A percentile compares a stretch with the other conserved stretches of the same genome.
Conservation (phyloP, 805 yeast species). For the Blastobotrys peoriensis region DNA sequence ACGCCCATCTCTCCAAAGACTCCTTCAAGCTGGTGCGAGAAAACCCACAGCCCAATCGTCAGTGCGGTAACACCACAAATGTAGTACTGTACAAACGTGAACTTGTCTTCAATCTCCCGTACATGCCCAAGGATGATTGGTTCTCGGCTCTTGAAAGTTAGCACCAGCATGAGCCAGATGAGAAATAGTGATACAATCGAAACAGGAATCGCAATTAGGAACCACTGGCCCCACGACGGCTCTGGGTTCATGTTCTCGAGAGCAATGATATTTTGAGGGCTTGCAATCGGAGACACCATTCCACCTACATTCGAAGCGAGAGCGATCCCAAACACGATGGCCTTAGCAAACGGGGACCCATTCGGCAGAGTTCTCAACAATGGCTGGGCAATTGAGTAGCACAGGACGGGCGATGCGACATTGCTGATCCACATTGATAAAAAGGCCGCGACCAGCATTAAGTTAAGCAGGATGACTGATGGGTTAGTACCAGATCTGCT, state of each 20-base stretch:
- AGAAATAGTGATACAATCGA: constrained; percentile 53
- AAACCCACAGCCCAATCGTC: constrained; percentile 87
- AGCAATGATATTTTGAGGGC: constrained; percentile 94
- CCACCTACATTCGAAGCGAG: constrained; percentile 92
- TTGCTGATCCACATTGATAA: constrained; percentile 94
- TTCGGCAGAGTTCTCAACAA: constrained; percentile 76
- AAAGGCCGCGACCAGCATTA: constrained; percentile 81
- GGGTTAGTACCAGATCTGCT: constrained; percentile 86
- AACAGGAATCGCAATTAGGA: constrained; percentile 79
- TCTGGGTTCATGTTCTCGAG: constrained; percentile 80
- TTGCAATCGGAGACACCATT: constrained; percentile 95
- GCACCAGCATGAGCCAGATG: constrained; percentile 66
- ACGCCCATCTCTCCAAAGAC: constrained; percentile 96
- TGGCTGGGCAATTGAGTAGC: constrained; percentile 89
- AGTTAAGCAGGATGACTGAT: constrained; percentile 61
- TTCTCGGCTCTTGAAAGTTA: constrained; percentile 55
- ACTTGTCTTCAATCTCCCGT: constrained; percentile 53
- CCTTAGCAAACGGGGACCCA: constrained; percentile 70
- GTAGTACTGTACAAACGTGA: constrained; percentile 69
- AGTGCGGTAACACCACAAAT: constrained; percentile 58
- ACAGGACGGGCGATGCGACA: constrained; percentile 94
- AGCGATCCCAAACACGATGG: constrained; percentile 85
- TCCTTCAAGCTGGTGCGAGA: constrained; percentile 65
- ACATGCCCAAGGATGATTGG: constrained; percentile 50
- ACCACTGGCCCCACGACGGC: constrained; percentile 92